A percentile compares a stretch with the other conserved stretches of the same genome.
These are phyloP conservation scores for Beauveria varroae DNA, from an alignment of 2,329 filamentous ascomycete species.

Conservation along the genomic window DNA sequence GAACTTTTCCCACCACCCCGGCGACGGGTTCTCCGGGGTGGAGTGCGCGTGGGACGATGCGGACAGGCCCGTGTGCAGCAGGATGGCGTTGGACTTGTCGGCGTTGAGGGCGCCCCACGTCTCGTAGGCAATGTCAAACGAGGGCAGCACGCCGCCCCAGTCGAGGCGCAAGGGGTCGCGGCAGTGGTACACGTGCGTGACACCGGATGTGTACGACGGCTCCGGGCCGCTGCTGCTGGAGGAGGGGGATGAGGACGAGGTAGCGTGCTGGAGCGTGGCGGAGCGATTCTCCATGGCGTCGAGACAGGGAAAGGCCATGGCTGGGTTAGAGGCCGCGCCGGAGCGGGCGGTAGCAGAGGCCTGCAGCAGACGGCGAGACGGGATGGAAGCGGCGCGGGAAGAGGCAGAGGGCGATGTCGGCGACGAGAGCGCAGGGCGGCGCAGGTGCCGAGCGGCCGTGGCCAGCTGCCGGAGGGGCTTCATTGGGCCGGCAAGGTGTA, in stretches of 20 bases:
- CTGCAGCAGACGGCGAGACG: neutral
- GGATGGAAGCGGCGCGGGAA: neutral
- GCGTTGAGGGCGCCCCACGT: slow-evolving; percentile 79
- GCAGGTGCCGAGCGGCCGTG: slow-evolving; percentile 8
- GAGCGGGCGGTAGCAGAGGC: slow-evolving; percentile 16
- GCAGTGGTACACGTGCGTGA: slow-evolving; percentile 72
- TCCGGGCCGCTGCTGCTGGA: slow-evolving; percentile 65
- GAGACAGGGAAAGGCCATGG: slow-evolving; percentile 84
- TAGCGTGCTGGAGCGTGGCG: slow-evolving; percentile 47
- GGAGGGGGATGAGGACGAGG: slow-evolving; percentile 25
- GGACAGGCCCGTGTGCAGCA: slow-evolving; percentile 88
- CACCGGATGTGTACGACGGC: slow-evolving; percentile 86
- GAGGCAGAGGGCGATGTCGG: neutral
- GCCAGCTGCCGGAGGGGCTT: slow-evolving; percentile 11
- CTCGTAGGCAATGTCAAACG: slow-evolving; percentile 89
- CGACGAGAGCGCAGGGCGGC: slow-evolving; percentile 1
- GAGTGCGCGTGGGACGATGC: slow-evolving; percentile 97
- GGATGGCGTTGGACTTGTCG: slow-evolving; percentile 78
- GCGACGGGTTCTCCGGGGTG: slow-evolving; percentile 75
- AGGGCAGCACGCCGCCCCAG: slow-evolving; percentile 86
- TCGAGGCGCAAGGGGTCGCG: slow-evolving; percentile 71
- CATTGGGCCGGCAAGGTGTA: neutral
- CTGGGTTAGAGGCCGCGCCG: slow-evolving; percentile 61
- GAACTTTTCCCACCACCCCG: slow-evolving; percentile 98
- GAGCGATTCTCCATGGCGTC: slow-evolving; percentile 76